Base-by-base conservation (phyloP, 1,284 basidiomycete genomes). In the Melanopsichium pennsylvanicum region DNA sequence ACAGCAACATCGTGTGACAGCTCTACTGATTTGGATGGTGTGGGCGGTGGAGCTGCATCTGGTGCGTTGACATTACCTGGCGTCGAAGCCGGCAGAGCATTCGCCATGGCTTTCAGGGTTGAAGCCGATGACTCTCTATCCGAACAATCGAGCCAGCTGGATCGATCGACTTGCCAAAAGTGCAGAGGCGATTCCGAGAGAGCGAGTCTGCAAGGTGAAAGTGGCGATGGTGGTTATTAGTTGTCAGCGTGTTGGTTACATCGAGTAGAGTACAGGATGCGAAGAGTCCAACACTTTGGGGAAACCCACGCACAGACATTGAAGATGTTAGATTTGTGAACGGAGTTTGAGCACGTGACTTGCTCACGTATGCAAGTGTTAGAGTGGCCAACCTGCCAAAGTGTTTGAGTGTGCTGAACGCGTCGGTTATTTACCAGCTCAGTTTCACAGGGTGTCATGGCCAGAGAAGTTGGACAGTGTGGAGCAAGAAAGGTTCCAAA, bases 1-100 rank as follows among this genome's bases (percentile, higher is more conserved):
- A 62, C 36, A 7, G 64, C 64, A 2, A 51, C 36, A 32, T 68
- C 54, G 10, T 52, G 40, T 1, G 64, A 33, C 16, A 68, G 54
- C 19, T 61, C 46, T n/a, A 34, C 15, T 18, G 51, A 7, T 15
- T 60, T 55, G 25, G 49, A 34, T 6, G 50, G 51, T 23, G 37
- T 44, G 12, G 15, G 38, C 12, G 52, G 54, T 21, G 60, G 52
- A 19, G 35, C 27, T 38, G 50, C 41, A 9, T 16, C 18, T 13
- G 36, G 36, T 1, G 34, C 11, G 15, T 43, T 18, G 16, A 45
- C 39, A 4, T 42, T 43, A 4, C 39, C 42, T n/a, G 32, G 39
- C 29, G 37, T 31, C n/a, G 58, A 25, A 13, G 32, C 35, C 25
- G 60, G 22, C 26, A 43, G 6, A 23, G 40, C 26, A 23, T 37